Evolutionary conservation across 2,329 filamentous ascomycete genomes (phyloP).

Genomic region (Pseudogymnoascus sp.): DNA sequence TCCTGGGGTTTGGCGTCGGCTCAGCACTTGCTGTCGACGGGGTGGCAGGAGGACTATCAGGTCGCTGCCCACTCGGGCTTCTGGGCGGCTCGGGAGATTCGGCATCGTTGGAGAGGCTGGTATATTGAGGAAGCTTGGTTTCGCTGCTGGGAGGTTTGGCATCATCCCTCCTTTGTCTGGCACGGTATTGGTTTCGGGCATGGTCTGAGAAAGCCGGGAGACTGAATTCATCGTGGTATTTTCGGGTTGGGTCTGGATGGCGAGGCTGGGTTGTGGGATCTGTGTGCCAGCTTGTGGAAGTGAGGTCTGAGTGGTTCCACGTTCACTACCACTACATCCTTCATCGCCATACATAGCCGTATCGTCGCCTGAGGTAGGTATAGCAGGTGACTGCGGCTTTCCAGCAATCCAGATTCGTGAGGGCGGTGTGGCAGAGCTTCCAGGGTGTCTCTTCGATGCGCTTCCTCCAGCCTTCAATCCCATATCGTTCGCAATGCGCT

Average conservation of each 20-base stretch:
- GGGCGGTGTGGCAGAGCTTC: background rate
- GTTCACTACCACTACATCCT: background rate
- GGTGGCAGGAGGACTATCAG: background rate
- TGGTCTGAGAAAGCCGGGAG: background rate
- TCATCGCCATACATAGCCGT: background rate
- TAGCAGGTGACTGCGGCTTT: background rate
- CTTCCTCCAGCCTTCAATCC: background rate
- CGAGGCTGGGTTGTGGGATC: background rate
- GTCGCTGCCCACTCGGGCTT: background rate
- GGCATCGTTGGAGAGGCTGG: background rate
- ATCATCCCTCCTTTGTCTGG: background rate
- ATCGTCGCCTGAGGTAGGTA: background rate
- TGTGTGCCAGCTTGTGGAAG: background rate
- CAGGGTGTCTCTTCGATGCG: background rate
- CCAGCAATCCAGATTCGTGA: background rate
- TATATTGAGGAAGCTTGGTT: background rate
- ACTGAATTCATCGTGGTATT: background rate
- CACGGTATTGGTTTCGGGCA: background rate
- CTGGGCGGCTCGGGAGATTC: background rate
- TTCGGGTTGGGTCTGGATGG: background rate
- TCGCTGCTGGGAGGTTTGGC: background rate
- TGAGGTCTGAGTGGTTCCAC: background rate
- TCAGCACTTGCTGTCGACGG: background rate
- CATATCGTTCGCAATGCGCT: background rate
- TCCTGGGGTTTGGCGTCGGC: background rate